Conservation (phyloP, 2,329 filamentous ascomycete genomes). For the Hymenoscyphus repandus region DNA sequence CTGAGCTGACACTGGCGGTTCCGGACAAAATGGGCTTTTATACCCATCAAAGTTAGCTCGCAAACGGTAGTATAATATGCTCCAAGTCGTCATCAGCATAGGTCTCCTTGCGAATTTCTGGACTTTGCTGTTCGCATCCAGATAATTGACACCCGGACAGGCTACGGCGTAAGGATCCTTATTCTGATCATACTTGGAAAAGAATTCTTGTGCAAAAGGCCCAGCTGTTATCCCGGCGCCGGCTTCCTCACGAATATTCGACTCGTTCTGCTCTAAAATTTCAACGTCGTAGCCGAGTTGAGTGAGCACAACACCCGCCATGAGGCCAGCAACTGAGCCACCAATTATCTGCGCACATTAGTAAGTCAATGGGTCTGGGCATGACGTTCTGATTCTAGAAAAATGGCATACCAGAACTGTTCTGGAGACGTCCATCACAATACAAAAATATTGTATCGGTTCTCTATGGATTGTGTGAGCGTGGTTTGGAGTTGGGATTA, state of each 20-base stretch:
- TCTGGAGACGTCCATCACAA: too few species aligned
- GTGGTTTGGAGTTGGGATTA: too few species aligned
- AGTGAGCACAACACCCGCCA: neutral
- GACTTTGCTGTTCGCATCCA: neutral
- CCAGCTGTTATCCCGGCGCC: neutral
- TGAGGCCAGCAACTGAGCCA: neutral
- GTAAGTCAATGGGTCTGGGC: too few species aligned
- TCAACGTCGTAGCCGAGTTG: neutral
- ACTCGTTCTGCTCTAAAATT: neutral
- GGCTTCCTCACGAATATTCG: neutral
- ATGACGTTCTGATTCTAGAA: too few species aligned
- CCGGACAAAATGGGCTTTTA: neutral
- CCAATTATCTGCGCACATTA: neutral
- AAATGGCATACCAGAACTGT: too few species aligned
- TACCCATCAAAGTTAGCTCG: conserved; percentile 1
- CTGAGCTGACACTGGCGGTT: neutral
- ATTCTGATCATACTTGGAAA: neutral
- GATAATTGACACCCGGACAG: neutral
- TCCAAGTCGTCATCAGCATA: neutral
- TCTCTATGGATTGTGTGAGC: too few species aligned
- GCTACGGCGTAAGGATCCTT: neutral
- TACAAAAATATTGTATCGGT: too few species aligned
- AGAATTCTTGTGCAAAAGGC: neutral
- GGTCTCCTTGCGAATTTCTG: neutral
- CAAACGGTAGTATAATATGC: neutral